A percentile compares a stretch with the other conserved stretches of the same genome.
Conservation (phyloP, 345 rosid species). For the Cochlearia excelsa region DNA sequence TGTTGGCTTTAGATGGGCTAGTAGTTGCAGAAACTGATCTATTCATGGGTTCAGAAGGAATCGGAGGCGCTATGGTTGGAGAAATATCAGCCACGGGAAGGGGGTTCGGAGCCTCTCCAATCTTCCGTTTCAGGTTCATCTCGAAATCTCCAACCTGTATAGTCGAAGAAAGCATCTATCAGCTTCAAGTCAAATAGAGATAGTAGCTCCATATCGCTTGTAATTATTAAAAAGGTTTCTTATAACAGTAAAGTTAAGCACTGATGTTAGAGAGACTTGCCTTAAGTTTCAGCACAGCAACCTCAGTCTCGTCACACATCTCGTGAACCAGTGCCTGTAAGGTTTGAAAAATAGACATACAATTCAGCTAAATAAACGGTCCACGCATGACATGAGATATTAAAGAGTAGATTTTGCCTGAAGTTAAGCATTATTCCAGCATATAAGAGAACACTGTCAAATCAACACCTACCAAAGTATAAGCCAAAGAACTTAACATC, state of each 20-base stretch:
- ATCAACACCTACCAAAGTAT: conserved; percentile 14
- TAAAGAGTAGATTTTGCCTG: conserved; percentile 9
- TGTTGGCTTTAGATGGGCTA: conserved; percentile 47
- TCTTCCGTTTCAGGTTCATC: conserved; percentile 79
- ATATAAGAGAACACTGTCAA: conserved; percentile 7
- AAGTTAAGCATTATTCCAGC: conserved; percentile 19
- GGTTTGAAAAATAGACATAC: conserved; percentile 16
- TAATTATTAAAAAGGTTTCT: too few species aligned
- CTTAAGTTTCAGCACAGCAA: conserved; percentile 90
- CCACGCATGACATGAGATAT: too few species aligned
- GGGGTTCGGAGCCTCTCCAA: conserved; percentile 45
- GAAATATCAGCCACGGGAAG: conserved; percentile 51
- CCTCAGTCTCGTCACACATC: conserved; percentile 92
- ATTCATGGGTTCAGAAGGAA: conserved; percentile 75
- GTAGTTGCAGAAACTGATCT: conserved; percentile 45
- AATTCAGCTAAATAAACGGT: conserved; percentile 1
- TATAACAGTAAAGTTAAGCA: conserved; percentile 8
- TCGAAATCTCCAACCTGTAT: conserved; percentile 81
- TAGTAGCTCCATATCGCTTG: neutral
- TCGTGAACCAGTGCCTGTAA: conserved; percentile 72
- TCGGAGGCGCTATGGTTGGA: conserved; percentile 73
- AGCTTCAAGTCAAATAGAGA: conserved; percentile 8
- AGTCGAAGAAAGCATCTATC: conserved; percentile 22
- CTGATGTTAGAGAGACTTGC: conserved; percentile 37
- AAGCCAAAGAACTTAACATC: conserved; percentile 15